Evolutionary conservation across 176 grass and related monocot species (phyloP).

Genomic region (Saccharum spontaneum): DNA sequence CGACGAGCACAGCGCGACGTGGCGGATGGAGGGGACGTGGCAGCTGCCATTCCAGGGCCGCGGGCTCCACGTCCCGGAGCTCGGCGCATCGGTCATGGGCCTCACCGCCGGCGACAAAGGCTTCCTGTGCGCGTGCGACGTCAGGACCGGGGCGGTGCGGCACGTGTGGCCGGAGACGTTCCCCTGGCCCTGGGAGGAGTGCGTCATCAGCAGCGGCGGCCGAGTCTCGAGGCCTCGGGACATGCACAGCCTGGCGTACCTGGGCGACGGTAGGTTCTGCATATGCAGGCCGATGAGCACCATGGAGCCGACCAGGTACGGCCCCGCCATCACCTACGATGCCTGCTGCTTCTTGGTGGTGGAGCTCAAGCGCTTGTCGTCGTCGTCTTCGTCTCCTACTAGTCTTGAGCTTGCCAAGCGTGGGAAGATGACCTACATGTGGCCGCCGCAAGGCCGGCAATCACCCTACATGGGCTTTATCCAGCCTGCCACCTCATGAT

Average conservation of each 20-base stretch:
- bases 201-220: background rate
- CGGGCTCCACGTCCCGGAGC: background rate
- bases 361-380: no score
- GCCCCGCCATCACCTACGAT: no score
- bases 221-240: background rate
- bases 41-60: background rate
- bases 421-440: no score
- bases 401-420: no score
- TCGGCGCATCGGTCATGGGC: background rate
- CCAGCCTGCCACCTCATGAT: no score
- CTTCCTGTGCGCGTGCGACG: background rate
- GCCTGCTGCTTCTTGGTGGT: no score
- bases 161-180: background rate
- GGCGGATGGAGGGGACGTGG: background rate
- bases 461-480: no score
- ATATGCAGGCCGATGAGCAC: no score
- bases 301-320: no score
- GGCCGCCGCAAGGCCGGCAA: no score
- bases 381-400: no score
- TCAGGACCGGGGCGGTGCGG: background rate
- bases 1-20: background rate
- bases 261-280: background rate
- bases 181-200: background rate
- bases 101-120: background rate
- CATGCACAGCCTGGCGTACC: background rate